phyloP scores from a whole-genome alignment of 192 early-diverging fungal genomes.

The Phycomyces blakesleeanus region DNA sequence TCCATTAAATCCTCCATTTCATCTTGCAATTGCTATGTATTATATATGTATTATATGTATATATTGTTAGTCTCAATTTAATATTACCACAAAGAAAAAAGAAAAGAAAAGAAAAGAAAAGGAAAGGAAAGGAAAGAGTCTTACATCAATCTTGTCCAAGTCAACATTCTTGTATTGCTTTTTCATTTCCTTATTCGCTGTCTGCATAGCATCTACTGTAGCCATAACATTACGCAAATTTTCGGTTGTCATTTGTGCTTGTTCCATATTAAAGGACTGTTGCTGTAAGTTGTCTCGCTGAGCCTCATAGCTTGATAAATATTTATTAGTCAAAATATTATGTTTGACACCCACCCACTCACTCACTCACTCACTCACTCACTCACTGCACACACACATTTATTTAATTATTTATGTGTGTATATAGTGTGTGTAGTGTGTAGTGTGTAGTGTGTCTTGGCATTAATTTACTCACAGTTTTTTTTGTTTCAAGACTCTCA shows the following conservation, averaged over 20 bases:
- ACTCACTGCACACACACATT: too few species aligned
- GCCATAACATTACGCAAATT: constrained; percentile 96
- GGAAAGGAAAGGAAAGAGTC: too few species aligned
- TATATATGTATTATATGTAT: too few species aligned
- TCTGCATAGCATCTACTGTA: constrained; percentile 95
- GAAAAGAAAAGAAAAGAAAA: too few species aligned
- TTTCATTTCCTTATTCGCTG: constrained; percentile 92
- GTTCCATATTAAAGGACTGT: constrained; percentile 99
- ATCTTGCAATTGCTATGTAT: constrained; percentile 80
- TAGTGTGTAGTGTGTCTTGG: too few species aligned
- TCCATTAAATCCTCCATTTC: constrained; percentile 98
- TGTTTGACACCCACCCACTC: background rate
- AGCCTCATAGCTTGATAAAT: constrained; percentile 70
- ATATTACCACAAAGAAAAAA: background rate
- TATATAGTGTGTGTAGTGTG: too few species aligned
- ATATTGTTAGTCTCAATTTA: background rate
- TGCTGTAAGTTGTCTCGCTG: constrained; percentile 94
- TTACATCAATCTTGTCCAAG: constrained; percentile 90
- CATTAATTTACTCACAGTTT: constrained; percentile 70
- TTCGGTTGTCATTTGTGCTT: constrained; percentile 86
- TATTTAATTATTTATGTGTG: too few species aligned
- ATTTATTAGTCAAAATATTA: background rate
- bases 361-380: too few species aligned
- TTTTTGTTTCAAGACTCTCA: constrained; percentile 89
- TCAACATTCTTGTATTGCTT: constrained; percentile 94